phyloP scores from a whole-genome alignment of 345 rosid genomes.

The Arabidopsis thaliana region TAIR10.1 NC_003071.7:791001-791500 shows the following conservation, averaged over 20 bases:
- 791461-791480: too few relatives aligned
- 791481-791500: too few relatives aligned
- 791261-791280: too few relatives aligned
- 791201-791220: conserved; percentile 15
- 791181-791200: conserved; percentile 35
- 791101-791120: conserved; percentile 33
- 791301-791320: too few relatives aligned
- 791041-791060: background rate
- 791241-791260: background rate
- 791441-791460: too few relatives aligned
- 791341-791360: too few relatives aligned
- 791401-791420: too few relatives aligned
- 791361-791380: background rate
- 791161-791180: conserved; percentile 31
- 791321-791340: too few relatives aligned
- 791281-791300: too few relatives aligned
- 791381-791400: background rate
- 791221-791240: background rate
- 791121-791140: conserved; percentile 37
- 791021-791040: conserved; percentile 34
- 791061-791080: conserved; percentile 28
- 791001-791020: conserved; percentile 37
- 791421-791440: too few relatives aligned
- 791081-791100: conserved; percentile 24
- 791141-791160: conserved; percentile 30